Percentiles rank a stretch among this genome's conserved stretches.
phyloP scores from a whole-genome alignment of 2,329 filamentous ascomycete genomes.

The Tolypocladium tropicale region DNA sequence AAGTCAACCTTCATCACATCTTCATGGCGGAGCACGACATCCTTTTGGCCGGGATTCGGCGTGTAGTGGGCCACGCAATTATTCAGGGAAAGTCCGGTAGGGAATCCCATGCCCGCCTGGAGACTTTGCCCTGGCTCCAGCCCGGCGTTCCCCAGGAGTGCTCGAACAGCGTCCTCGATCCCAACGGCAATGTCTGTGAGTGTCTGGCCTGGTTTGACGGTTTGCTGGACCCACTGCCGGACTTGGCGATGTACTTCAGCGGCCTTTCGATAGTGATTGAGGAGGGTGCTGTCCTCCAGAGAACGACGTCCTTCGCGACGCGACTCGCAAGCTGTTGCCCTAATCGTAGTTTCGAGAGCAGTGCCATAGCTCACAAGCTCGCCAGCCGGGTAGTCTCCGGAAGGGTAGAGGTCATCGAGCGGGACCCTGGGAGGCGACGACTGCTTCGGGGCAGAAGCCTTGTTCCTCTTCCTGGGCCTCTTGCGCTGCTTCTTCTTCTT shows the following conservation, averaged over 20 bases:
- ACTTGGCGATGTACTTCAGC: conserved; percentile 77
- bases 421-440: conserved; percentile 22
- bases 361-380: conserved; percentile 15
- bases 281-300: conserved; percentile 41
- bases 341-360: neutral
- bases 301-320: conserved; percentile 9
- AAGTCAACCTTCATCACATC: conserved; percentile 75
- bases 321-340: neutral
- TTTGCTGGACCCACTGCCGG: conserved; percentile 66
- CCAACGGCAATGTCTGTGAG: conserved; percentile 70
- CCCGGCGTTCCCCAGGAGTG: conserved; percentile 62
- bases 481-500: conserved; percentile 15
- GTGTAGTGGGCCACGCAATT: conserved; percentile 74
- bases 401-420: conserved; percentile 17
- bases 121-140: conserved; percentile 65
- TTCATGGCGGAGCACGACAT: conserved; percentile 49
- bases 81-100: conserved; percentile 71
- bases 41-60: conserved; percentile 70
- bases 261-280: conserved; percentile 67
- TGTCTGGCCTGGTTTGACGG: conserved; percentile 66
- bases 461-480: conserved; percentile 18
- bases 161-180: conserved; percentile 69
- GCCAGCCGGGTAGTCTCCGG: conserved; percentile 16
- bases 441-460: conserved; percentile 12
- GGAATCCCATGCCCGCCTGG: conserved; percentile 71